Evolutionary conservation across 306 rosid genomes (phyloP).

Genomic region (Prunus mume): DNA sequence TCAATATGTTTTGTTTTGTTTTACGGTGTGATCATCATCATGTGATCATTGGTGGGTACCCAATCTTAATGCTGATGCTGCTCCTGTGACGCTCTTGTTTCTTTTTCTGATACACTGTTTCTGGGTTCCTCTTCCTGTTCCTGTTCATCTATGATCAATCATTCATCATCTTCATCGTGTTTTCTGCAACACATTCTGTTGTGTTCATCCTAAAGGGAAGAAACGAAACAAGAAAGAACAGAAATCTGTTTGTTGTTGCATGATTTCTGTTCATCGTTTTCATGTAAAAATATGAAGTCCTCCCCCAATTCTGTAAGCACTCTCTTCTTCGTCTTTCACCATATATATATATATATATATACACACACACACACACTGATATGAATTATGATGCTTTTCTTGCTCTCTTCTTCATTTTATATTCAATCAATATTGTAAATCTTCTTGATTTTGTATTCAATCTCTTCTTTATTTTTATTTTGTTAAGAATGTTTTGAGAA

Average conservation of each 20-base stretch:
- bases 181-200: background rate
- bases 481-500: background rate
- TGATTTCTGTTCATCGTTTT: background rate
- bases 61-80: background rate
- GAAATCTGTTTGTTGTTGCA: background rate
- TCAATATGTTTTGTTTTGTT: background rate
- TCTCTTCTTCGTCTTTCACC: background rate
- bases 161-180: background rate
- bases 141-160: background rate
- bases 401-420: background rate
- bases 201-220: background rate
- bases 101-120: background rate
- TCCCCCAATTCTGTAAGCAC: slow-evolving; percentile 20
- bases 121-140: background rate
- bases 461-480: too few species aligned
- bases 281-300: slow-evolving; percentile 27
- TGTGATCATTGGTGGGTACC: background rate
- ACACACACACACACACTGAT: too few species aligned
- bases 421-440: background rate
- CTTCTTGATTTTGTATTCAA: too few species aligned
- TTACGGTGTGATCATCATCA: background rate
- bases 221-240: background rate
- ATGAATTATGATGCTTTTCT: background rate
- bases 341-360: background rate
- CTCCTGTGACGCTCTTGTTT: background rate